Percentiles rank a stretch among this genome's conserved stretches.
phyloP scores from a whole-genome alignment of 768 basidiomycete species.

The Mycena leptocephala region DNA sequence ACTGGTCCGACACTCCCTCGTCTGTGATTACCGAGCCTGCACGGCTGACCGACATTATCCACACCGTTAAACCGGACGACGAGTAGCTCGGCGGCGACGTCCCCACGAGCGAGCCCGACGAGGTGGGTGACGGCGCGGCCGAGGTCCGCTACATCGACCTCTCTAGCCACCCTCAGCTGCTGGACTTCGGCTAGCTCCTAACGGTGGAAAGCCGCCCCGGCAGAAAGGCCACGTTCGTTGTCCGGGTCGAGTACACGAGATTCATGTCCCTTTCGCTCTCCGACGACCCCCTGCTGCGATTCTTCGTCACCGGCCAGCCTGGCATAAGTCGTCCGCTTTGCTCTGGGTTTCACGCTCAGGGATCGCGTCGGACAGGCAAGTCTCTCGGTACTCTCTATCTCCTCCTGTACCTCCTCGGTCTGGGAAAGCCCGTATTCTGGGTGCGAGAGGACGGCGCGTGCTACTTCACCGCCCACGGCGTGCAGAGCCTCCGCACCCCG shows the following conservation, averaged over 20 bases:
- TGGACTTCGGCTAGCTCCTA: background rate
- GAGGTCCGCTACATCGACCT: constrained; percentile 11
- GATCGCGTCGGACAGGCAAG: constrained; percentile 5
- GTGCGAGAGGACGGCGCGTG: background rate
- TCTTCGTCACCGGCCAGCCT: constrained; percentile 8
- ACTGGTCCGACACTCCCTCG: background rate
- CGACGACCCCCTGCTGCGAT: background rate
- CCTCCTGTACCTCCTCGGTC: constrained; percentile 17
- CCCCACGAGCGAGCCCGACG: background rate
- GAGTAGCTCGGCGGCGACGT: background rate
- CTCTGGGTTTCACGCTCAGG: background rate
- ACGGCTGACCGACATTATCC: background rate
- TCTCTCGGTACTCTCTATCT: background rate
- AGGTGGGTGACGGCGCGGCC: background rate
- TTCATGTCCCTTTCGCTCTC: background rate
- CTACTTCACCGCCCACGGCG: constrained; percentile 8
- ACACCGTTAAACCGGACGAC: background rate
- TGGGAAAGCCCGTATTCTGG: constrained; percentile 18
- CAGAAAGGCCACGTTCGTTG: background rate
- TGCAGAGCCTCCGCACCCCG: constrained; percentile 6
- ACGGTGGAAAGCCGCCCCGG: background rate
- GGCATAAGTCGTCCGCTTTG: constrained; percentile 2
- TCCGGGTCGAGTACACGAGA: background rate
- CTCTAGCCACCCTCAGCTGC: background rate
- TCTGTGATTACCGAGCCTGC: background rate